A percentile compares a stretch with the other conserved stretches of the same genome.
These are phyloP conservation scores for Ophiostoma ips DNA, from an alignment of 2,329 filamentous ascomycete genomes.

Conservation along the genomic window DNA sequence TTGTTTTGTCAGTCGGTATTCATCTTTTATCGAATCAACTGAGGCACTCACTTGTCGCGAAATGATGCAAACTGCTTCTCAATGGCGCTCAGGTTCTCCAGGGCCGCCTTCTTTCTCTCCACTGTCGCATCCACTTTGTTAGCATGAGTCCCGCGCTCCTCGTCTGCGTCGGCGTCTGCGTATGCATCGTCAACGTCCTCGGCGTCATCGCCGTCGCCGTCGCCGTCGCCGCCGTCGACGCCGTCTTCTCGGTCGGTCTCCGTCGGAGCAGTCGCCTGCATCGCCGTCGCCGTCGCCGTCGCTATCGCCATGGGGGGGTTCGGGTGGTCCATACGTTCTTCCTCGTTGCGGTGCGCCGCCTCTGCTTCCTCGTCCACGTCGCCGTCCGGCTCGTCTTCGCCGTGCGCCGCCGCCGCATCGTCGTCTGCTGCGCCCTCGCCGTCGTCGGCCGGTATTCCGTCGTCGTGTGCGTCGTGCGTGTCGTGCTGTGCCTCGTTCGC, in stretches of 20 bases:
- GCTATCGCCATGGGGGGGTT: neutral
- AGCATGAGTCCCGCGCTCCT: neutral
- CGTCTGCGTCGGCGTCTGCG: neutral
- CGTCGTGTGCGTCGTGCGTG: constrained; percentile 7
- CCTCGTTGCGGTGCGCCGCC: constrained; percentile 44
- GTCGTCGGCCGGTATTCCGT: constrained; percentile 20
- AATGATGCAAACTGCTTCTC: constrained; percentile 83
- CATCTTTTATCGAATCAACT: no score
- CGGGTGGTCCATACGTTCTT: constrained; percentile 40
- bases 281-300: neutral
- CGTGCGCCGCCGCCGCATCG: constrained; percentile 19
- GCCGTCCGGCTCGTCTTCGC: constrained; percentile 41
- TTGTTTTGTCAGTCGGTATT: neutral
- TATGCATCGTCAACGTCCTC: neutral
- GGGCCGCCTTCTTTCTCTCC: constrained; percentile 63
- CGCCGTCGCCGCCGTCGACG: neutral
- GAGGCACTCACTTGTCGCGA: constrained; percentile 60
- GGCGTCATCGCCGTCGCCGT: neutral
- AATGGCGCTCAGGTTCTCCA: constrained; percentile 64
- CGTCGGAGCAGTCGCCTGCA: neutral
- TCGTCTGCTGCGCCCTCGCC: constrained; percentile 24
- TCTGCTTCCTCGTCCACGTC: constrained; percentile 48
- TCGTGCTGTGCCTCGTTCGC: constrained; percentile 6
- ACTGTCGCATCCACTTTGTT: constrained; percentile 32
- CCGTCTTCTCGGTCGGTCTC: neutral